A percentile compares a stretch with the other conserved stretches of the same genome.
These are phyloP conservation scores for Yarrowia galli DNA, from an alignment of 1,139 yeast genomes.

Conservation along the genomic window DNA sequence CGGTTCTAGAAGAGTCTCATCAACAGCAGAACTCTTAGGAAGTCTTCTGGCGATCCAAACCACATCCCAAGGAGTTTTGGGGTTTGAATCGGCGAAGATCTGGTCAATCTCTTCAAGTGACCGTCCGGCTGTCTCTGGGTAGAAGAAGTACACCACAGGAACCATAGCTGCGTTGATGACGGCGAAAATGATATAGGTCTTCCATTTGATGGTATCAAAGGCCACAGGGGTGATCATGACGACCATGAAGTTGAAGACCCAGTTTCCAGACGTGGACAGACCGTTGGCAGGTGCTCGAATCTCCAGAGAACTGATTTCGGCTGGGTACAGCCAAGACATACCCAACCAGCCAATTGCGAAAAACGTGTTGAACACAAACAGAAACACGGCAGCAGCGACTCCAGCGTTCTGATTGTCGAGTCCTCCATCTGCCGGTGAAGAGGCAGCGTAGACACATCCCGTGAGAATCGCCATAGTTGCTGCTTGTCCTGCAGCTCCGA, in stretches of 20 bases:
- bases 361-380: conserved; percentile 78
- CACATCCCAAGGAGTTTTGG: conserved; percentile 19
- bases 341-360: conserved; percentile 92
- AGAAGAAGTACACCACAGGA: conserved; percentile 51
- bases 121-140: conserved; percentile 57
- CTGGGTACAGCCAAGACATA: conserved; percentile 76
- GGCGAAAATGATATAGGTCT: conserved; percentile 49
- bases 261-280: conserved; percentile 75
- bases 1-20: not conserved
- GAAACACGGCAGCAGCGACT: conserved; percentile 75
- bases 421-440: conserved; percentile 10
- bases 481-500: conserved; percentile 23
- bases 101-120: conserved; percentile 56
- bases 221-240: conserved; percentile 58
- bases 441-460: conserved; percentile 17
- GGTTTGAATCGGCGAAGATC: conserved; percentile 43
- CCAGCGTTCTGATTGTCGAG: conserved; percentile 51
- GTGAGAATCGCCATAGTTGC: conserved; percentile 26
- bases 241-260: conserved; percentile 83
- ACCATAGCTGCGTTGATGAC: conserved; percentile 36
- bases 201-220: conserved; percentile 41
- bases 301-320: conserved; percentile 79
- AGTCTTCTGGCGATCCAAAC: conserved; percentile 16
- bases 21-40: not conserved
- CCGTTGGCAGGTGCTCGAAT: conserved; percentile 82